Evolutionary conservation across 176 grass and related monocot species (phyloP).

Genomic region (Rhipidocladum racemiflorum): DNA sequence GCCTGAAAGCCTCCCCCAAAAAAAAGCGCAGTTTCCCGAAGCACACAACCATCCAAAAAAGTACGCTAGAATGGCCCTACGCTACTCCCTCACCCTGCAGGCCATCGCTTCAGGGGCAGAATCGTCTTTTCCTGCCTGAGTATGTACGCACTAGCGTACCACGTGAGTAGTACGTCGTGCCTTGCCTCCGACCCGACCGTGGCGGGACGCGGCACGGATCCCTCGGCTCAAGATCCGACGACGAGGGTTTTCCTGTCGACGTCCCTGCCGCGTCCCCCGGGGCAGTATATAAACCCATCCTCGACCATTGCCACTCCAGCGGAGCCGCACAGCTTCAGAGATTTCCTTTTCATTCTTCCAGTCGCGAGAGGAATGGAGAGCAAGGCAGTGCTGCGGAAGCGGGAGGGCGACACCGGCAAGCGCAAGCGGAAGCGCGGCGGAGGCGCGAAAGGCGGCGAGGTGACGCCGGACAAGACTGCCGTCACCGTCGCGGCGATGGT

Average conservation of each 20-base stretch:
- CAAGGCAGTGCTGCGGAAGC: background rate
- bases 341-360: no score
- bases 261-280: background rate
- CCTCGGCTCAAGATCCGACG: background rate
- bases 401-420: background rate
- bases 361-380: background rate
- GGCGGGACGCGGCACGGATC: background rate
- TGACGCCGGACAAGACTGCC: background rate
- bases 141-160: background rate
- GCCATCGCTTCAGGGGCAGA: background rate
- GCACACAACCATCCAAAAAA: background rate
- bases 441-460: background rate
- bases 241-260: background rate
- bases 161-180: background rate
- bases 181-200: accelerated
- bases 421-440: conserved; percentile 13
- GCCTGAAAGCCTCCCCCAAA: background rate
- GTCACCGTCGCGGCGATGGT: background rate
- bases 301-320: background rate
- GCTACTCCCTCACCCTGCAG: background rate
- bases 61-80: background rate
- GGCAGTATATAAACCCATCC: background rate
- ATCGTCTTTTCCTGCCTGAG: background rate
- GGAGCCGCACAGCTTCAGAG: background rate
- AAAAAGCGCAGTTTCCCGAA: conserved; percentile 33